Base-by-base conservation (phyloP, 306 rosid species). In the Medicago arabica region DNA sequence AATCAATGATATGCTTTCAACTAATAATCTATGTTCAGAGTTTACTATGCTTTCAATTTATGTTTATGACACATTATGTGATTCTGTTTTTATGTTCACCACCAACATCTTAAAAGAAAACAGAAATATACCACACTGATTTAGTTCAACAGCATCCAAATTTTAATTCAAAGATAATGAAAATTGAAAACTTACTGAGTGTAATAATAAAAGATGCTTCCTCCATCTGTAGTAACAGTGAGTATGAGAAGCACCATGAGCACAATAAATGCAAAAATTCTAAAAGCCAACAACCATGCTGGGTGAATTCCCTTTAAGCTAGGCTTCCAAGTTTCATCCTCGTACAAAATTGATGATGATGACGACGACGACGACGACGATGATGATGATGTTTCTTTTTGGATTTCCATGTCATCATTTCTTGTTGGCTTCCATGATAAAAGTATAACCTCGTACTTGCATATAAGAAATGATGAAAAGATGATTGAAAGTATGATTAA, bases 261-360 rank as follows among this genome's bases (percentile, higher is more conserved):
- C 34, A 96, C 91, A 78, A 81, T 13, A 69, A 96, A 96, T 59
- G 98, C 97, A 75, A 88, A 31, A 44, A 90, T 75, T 88, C 99
- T 83, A 71, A 90, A 96, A 38, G 84, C 92, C 74, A 96, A 82
- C 3, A 96, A 76, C 99, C 98, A 96, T 31, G 88, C 92, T 14
- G 99, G 99, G 76, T 92, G 99, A 53, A 96, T 86, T 57, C 89
- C 95, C 76, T 88, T 92, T 11, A 96, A 78, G 64, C 99, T 92
- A 47, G 99, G 93, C 80, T 84, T 87, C 99, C 98, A 96, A n/a
- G 92, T 89, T 71, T 96, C 98, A 82, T 92, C 98, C 21, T 90
- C 98, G 64, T 85, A 92, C 85, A 96, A 76, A 83, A 1, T 23
- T n/a, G 25, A 21, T 58, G 74, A 61, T 31, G 23, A 21, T 1